phyloP scores from a whole-genome alignment of 805 yeast genomes.

The Candida tammaniensis region DNA sequence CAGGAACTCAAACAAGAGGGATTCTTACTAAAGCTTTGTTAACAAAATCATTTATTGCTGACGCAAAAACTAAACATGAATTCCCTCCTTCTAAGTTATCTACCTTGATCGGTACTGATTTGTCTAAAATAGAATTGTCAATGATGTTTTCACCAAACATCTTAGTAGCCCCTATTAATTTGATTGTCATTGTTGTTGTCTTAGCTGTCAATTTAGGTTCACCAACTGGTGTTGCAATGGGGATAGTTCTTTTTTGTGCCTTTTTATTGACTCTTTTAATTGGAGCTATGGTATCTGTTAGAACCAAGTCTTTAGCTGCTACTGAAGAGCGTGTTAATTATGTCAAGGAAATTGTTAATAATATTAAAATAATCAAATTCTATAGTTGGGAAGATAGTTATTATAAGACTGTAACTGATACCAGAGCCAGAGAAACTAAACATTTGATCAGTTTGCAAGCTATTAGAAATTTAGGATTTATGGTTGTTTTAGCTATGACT shows the following conservation, averaged over 20 bases:
- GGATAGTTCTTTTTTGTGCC: no score
- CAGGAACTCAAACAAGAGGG: constrained; percentile 42
- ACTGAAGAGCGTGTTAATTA: constrained; percentile 76
- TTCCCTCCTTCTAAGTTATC: constrained; percentile 71
- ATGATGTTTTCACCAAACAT: constrained; percentile 60
- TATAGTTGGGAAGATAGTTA: constrained; percentile 93
- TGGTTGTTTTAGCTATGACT: constrained; percentile 66
- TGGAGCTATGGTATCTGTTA: constrained; percentile 34
- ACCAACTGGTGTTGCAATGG: constrained; percentile 68
- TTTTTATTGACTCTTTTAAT: constrained; percentile 52
- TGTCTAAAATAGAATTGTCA: constrained; percentile 74
- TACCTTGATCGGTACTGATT: constrained; percentile 73
- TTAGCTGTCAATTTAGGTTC: constrained; percentile 68
- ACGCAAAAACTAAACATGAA: constrained; percentile 52
- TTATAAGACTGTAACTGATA: constrained; percentile 46
- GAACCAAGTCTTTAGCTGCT: constrained; percentile 52
- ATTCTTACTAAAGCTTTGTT: constrained; percentile 66
- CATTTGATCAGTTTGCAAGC: constrained; percentile 61
- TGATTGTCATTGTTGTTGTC: constrained; percentile 60
- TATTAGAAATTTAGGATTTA: constrained; percentile 56
- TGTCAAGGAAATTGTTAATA: constrained; percentile 73
- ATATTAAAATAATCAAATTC: constrained; percentile 77
- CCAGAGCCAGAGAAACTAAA: constrained; percentile 60
- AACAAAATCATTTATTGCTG: constrained; percentile 61
- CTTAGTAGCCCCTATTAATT: constrained; percentile 59